Evolutionary conservation across 2,329 filamentous ascomycete species (phyloP).

Genomic region (Neonectria hederae): DNA sequence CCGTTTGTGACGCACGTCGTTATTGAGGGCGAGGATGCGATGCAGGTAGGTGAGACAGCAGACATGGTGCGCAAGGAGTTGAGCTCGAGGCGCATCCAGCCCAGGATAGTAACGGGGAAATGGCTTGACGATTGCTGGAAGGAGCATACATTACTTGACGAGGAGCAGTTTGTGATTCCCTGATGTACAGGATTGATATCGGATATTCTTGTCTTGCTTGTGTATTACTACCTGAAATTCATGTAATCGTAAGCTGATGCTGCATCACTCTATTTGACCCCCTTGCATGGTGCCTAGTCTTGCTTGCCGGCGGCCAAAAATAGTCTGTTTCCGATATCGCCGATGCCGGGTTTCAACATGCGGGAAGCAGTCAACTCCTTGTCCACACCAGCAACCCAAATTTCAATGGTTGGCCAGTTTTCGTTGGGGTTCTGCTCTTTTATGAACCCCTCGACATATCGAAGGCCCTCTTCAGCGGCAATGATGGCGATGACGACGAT

Average conservation of each 20-base stretch:
- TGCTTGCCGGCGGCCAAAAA: slow-evolving; percentile 90
- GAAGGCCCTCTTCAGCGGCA: slow-evolving; percentile 75
- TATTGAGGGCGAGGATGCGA: slow-evolving; percentile 54
- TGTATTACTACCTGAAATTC: slow-evolving; percentile 34
- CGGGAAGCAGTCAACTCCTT: slow-evolving; percentile 76
- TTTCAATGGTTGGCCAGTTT: slow-evolving; percentile 76
- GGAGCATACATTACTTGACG: slow-evolving; percentile 81
- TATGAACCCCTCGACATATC: too few relatives aligned
- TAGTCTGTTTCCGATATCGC: slow-evolving; percentile 89
- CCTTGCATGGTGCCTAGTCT: slow-evolving; percentile 16
- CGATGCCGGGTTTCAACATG: slow-evolving; percentile 91
- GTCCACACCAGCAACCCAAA: slow-evolving; percentile 88
- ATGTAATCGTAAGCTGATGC: slow-evolving; percentile 20
- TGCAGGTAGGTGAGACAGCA: slow-evolving; percentile 49
- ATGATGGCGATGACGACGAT: slow-evolving; percentile 82
- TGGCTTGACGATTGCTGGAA: slow-evolving; percentile 88
- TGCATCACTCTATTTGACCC: slow-evolving; percentile 13
- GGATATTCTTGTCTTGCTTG: slow-evolving; percentile 26
- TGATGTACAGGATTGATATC: slow-evolving; percentile 24
- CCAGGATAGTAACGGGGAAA: slow-evolving; percentile 71
- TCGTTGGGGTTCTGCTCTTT: too few relatives aligned
- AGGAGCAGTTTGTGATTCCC: slow-evolving; percentile 67
- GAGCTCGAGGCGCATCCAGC: slow-evolving; percentile 61
- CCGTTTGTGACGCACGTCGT: slow-evolving; percentile 77
- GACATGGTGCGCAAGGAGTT: slow-evolving; percentile 57